Evolutionary conservation across 176 grass and related monocot genomes (phyloP), one percentile per base, ranked within the genome.

Genomic region (Avena eriantha): DNA sequence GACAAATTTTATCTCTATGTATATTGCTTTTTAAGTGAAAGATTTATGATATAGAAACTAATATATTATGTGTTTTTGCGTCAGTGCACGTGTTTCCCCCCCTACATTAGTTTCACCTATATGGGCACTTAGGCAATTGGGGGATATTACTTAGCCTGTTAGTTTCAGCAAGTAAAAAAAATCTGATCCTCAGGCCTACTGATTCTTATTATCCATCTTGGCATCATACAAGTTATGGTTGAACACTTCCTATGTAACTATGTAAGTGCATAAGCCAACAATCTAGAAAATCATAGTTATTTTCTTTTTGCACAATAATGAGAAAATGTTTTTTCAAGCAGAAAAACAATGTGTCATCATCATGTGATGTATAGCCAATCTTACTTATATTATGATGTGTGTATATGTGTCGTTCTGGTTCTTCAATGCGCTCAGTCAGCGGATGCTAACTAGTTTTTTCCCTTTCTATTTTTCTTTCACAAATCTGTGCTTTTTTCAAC

Each of bases 121-220:
- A 78, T 13, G 47, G 73, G 26, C 1, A 15, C 21, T 12, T 57
- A 58, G 16, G 49, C 46, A 76, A 87, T 41, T 29, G 41, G 11
- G 29, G 29, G 11, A 35, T 82, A 59, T 35, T 53, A 29, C 68
- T 22, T 16, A 71, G 26, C 23, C 10, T 45, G 9, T 61, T 39
- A 41, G 81, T 49, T 79, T 26, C 16, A 3, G 74, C 15, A n/a
- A 60, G 23, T 36, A 73, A 41, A 5, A 41, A 5, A 41, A 41
- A 53, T 81, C 29, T 24, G 4, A 51, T 64, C 12, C 5, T 77
- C 53, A 23, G 23, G 16, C 17, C 31, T 11, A 58, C 16, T 17
- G 56, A 39, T 73, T 87, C 58, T 39, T 87, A 10, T 67, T 13
- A 67, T 46, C 49, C n/a, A 10, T 73, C n/a, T 26, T 15, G 71